A percentile compares a stretch with the other conserved stretches of the same genome.
These are phyloP conservation scores for Vigna unguiculata DNA, from an alignment of 306 rosid species.

Conservation along the genomic window DNA sequence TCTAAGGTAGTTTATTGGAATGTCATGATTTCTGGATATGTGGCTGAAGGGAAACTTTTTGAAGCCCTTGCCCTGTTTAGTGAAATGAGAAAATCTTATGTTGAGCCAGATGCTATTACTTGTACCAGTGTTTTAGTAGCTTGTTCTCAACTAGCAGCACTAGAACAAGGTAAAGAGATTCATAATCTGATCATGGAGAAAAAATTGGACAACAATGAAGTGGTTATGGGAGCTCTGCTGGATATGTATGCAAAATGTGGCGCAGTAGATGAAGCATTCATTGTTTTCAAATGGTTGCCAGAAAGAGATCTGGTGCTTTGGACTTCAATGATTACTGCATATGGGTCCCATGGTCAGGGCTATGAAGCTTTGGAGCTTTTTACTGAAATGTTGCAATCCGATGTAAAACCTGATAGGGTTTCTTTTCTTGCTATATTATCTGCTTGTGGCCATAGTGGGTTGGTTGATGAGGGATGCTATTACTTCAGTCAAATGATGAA, in stretches of 20 bases:
- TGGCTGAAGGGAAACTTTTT: constrained; percentile 59
- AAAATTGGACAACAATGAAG: constrained; percentile 59
- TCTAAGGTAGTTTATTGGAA: constrained; percentile 66
- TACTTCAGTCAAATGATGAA: constrained; percentile 67
- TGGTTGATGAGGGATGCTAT: constrained; percentile 71
- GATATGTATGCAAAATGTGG: constrained; percentile 94
- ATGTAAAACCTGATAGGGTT: constrained; percentile 67
- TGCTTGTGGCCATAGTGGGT: constrained; percentile 83
- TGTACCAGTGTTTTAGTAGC: constrained; percentile 73
- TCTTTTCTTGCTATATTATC: constrained; percentile 75
- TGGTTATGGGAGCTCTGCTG: constrained; percentile 81
- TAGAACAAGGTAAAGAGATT: constrained; percentile 79
- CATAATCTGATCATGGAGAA: constrained; percentile 58
- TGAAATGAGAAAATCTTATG: constrained; percentile 56
- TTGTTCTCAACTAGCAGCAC: constrained; percentile 77
- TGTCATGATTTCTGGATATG: constrained; percentile 81
- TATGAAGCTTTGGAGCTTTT: constrained; percentile 72
- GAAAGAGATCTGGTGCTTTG: constrained; percentile 76
- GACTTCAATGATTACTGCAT: constrained; percentile 88
- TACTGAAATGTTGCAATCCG: constrained; percentile 59
- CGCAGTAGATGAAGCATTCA: constrained; percentile 71
- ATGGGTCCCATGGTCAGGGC: constrained; percentile 77
- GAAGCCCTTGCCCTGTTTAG: constrained; percentile 64
- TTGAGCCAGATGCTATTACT: constrained; percentile 73
- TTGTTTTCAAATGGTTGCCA: constrained; percentile 66